Conservation (phyloP, 768 basidiomycete species). For the Kondoa malvinella region DNA sequence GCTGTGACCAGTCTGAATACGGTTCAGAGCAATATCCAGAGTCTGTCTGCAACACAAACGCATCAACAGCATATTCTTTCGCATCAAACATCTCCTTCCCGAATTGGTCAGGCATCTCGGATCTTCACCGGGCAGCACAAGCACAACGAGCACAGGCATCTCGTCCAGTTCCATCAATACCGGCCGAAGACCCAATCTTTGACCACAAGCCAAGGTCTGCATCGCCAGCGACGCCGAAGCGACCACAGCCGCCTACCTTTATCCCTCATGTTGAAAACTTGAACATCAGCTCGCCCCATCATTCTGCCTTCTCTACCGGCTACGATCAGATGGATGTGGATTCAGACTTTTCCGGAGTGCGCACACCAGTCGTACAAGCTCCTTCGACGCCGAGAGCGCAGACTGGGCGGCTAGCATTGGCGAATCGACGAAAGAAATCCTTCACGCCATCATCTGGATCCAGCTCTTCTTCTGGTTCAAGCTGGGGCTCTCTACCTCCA, state of each 20-base stretch:
- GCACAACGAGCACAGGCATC: not conserved
- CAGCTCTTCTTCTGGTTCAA: slow-evolving; percentile 18
- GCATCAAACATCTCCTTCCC: not conserved
- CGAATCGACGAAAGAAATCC: slow-evolving; percentile 9
- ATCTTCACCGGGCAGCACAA: not conserved
- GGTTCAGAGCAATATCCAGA: not conserved
- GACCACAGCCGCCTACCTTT: not conserved
- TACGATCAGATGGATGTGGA: slow-evolving; percentile 5
- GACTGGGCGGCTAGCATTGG: slow-evolving; percentile 7
- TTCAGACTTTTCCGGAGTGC: slow-evolving; percentile 1
- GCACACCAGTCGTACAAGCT: slow-evolving; percentile 6
- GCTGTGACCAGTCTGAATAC: slow-evolving; percentile 6
- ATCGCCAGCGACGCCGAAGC: not conserved
- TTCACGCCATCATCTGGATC: slow-evolving; percentile 13
- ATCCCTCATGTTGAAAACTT: not conserved
- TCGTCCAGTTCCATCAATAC: not conserved
- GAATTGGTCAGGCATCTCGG: not conserved
- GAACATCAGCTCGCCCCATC: not conserved
- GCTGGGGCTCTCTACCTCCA: slow-evolving; percentile 19
- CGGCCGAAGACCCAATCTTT: not conserved
- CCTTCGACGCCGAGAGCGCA: slow-evolving; percentile 12
- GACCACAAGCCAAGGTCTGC: not conserved
- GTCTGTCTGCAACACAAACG: slow-evolving; percentile 1
- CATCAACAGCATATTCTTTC: not conserved
- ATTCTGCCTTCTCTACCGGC: not conserved